A percentile compares a stretch with the other conserved stretches of the same genome.
Conservation (phyloP, 306 rosid genomes). For the Potentilla sterilis region DNA sequence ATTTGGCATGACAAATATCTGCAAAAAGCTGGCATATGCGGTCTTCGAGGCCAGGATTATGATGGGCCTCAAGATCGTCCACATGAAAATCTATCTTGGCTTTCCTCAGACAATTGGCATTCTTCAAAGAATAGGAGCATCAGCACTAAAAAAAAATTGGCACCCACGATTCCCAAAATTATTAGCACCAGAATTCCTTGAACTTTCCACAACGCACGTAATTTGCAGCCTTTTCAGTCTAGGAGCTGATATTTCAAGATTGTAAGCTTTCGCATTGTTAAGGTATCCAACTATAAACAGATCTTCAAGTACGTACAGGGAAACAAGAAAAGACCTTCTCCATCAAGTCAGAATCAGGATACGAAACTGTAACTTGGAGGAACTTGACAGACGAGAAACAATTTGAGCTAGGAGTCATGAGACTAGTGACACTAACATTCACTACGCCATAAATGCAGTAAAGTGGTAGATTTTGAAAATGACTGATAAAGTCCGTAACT, state of each 20-base stretch:
- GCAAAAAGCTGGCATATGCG: too few relatives aligned
- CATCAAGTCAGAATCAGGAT: background rate
- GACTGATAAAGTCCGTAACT: too few relatives aligned
- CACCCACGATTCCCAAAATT: too few relatives aligned
- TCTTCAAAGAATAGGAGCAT: background rate
- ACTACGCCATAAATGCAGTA: too few relatives aligned
- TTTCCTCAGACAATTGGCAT: background rate
- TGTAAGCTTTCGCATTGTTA: too few relatives aligned
- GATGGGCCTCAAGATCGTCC: background rate
- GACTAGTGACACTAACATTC: too few relatives aligned
- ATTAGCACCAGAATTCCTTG: too few relatives aligned
- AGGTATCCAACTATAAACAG: background rate
- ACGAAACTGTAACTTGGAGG: background rate
- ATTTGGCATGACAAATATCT: background rate
- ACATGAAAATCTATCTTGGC: background rate
- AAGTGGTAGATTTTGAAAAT: too few relatives aligned
- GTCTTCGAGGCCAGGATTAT: too few relatives aligned
- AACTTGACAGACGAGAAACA: background rate
- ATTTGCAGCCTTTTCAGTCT: background rate
- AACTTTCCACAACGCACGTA: accelerated
- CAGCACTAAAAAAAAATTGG: background rate
- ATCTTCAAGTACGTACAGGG: background rate
- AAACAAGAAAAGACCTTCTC: background rate
- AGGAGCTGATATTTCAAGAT: background rate
- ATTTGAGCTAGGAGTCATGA: too few relatives aligned